A percentile compares a stretch with the other conserved stretches of the same genome.
Conservation (phyloP, 1,284 basidiomycete genomes). For the Cutaneotrichosporon sp. region DNA sequence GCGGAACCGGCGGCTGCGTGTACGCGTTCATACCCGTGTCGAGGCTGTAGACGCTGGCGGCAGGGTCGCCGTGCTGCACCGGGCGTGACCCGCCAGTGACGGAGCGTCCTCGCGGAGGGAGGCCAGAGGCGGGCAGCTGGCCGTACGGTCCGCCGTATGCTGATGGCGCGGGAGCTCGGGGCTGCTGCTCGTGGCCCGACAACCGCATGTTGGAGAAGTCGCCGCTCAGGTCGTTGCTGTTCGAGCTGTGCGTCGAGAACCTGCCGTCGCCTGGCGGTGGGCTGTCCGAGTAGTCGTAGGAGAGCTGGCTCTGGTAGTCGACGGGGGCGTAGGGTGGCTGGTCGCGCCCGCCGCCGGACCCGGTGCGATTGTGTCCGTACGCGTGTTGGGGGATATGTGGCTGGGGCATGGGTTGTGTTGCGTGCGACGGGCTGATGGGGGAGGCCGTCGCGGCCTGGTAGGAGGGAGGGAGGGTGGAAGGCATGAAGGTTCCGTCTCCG, state of each 20-base stretch:
- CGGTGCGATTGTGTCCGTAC: neutral
- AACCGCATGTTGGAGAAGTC: conserved; percentile 39
- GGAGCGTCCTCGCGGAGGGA: conserved; percentile 18
- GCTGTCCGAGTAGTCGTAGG: conserved; percentile 14
- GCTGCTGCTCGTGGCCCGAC: conserved; percentile 18
- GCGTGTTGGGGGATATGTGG: neutral
- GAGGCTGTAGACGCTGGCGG: conserved; percentile 51
- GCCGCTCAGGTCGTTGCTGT: conserved; percentile 32
- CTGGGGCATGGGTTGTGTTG: neutral
- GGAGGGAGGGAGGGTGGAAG: conserved; percentile 17
- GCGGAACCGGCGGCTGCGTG: conserved; percentile 6
- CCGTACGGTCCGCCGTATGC: neutral
- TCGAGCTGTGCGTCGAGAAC: neutral
- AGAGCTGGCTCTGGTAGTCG: conserved; percentile 34
- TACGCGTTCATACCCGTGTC: conserved; percentile 52
- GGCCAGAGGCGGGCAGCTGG: neutral
- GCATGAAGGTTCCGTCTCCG: neutral
- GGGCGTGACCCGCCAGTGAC: conserved; percentile 29
- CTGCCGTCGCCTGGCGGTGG: neutral
- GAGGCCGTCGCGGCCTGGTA: conserved; percentile 6
- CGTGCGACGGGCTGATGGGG: conserved; percentile 1
- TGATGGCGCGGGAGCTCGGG: conserved; percentile 6
- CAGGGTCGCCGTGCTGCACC: conserved; percentile 26
- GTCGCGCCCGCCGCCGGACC: neutral
- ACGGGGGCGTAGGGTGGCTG: conserved; percentile 44